phyloP scores from a whole-genome alignment of 78 protist genomes.

The Guillardia theta region DNA sequence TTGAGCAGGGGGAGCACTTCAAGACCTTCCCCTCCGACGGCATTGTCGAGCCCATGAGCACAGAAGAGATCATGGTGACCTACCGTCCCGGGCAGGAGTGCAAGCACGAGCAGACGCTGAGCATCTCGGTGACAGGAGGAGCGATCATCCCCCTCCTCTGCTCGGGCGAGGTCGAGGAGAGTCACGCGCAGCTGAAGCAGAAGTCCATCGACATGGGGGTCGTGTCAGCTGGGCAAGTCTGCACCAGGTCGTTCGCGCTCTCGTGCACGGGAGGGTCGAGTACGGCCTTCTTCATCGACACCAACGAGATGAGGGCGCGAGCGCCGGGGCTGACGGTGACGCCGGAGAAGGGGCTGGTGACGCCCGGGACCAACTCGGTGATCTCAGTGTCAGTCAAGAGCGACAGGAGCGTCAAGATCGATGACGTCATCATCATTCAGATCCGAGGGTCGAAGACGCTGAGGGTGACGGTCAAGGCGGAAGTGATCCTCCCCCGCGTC shows the following conservation, averaged over 20 bases:
- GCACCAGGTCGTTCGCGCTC: not conserved
- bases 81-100: not conserved
- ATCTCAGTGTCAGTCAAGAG: not conserved
- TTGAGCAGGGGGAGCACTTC: not conserved
- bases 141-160: not conserved
- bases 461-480: slow-evolving; percentile 31
- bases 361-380: not conserved
- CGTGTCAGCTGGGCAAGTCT: not conserved
- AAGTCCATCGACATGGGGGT: not conserved
- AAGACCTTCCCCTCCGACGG: not conserved
- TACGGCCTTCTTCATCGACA: not conserved
- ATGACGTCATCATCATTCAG: not conserved
- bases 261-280: not conserved
- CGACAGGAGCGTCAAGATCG: not conserved
- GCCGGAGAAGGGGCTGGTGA: slow-evolving; percentile 26
- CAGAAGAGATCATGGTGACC: not conserved
- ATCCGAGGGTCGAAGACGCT: slow-evolving; percentile 48
- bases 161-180: not conserved
- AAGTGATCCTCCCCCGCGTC: slow-evolving; percentile 48
- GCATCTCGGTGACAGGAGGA: not conserved
- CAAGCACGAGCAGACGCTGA: not conserved
- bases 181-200: not conserved
- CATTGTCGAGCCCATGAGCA: not conserved
- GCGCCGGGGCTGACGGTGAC: not conserved
- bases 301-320: not conserved